A percentile compares a stretch with the other conserved stretches of the same genome.
phyloP scores from a whole-genome alignment of 768 basidiomycete species.

The Suillus decipiens region DNA sequence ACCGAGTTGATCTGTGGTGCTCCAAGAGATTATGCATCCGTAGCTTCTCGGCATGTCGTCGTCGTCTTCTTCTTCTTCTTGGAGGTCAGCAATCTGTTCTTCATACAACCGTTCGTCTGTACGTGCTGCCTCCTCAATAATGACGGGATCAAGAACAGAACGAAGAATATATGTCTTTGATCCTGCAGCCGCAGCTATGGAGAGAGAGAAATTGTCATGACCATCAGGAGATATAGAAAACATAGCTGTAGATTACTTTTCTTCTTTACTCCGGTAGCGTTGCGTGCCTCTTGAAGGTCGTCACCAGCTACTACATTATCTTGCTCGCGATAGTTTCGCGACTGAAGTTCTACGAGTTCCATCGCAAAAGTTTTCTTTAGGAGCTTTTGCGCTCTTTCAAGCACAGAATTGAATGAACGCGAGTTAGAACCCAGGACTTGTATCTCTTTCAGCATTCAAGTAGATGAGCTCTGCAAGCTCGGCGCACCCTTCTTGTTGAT shows the following conservation, averaged over 20 bases:
- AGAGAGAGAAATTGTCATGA: not conserved
- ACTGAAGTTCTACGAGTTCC: constrained; percentile 80
- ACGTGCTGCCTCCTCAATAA: constrained; percentile 63
- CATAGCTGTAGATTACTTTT: constrained; percentile 46
- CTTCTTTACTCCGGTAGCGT: constrained; percentile 62
- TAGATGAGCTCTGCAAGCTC: not conserved
- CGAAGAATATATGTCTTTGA: constrained; percentile 86
- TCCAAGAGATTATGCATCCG: constrained; percentile 78
- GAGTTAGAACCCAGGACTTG: constrained; percentile 50
- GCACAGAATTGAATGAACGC: constrained; percentile 65
- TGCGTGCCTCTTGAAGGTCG: constrained; percentile 47
- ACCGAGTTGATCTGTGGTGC: constrained; percentile 63
- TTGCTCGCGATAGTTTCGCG: constrained; percentile 49
- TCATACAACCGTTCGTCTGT: constrained; percentile 46
- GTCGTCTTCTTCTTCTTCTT: constrained; percentile 47
- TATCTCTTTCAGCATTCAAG: constrained; percentile 15
- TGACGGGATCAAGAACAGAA: constrained; percentile 59
- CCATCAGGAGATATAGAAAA: not conserved
- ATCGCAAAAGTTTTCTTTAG: constrained; percentile 73
- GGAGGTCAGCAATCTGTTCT: constrained; percentile 52
- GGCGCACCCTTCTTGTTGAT: constrained; percentile 77
- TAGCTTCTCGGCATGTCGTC: constrained; percentile 53
- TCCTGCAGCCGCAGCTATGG: constrained; percentile 52
- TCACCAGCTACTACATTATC: constrained; percentile 34
- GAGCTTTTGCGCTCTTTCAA: constrained; percentile 62